Percentiles rank a stretch among this genome's conserved stretches.
Evolutionary conservation across 2,329 filamentous ascomycete genomes (phyloP).

Genomic region (Microsporum canis): DNA sequence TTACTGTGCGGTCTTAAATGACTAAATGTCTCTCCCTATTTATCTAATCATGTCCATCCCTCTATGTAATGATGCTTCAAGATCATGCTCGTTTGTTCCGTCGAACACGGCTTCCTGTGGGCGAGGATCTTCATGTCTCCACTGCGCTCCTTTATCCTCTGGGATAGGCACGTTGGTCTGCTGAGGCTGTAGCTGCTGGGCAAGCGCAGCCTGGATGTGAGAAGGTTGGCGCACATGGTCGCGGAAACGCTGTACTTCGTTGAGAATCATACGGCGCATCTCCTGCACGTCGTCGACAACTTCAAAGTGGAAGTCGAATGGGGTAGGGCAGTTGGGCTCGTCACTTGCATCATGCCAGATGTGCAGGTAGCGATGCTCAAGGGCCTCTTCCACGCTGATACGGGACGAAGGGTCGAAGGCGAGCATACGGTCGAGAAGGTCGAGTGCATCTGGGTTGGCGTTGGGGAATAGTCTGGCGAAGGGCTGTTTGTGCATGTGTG

Average conservation of each 20-base stretch:
- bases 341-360: conserved; percentile 98
- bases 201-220: conserved; percentile 29
- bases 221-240: conserved; percentile 44
- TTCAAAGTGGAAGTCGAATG: conserved; percentile 98
- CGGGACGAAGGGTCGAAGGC: conserved; percentile 90
- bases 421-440: conserved; percentile 92
- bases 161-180: conserved; percentile 50
- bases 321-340: conserved; percentile 83
- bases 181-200: conserved; percentile 32
- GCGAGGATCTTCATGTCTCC: conserved; percentile 50
- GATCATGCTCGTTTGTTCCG: conserved; percentile 35
- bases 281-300: conserved; percentile 89
- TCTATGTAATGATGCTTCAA: conserved; percentile 43
- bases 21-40: background rate
- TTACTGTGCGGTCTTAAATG: background rate
- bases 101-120: conserved; percentile 44
- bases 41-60: conserved; percentile 42
- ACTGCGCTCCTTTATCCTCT: conserved; percentile 44
- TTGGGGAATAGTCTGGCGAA: conserved; percentile 84
- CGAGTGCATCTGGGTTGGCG: conserved; percentile 90
- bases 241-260: conserved; percentile 86
- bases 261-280: conserved; percentile 94
- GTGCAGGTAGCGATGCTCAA: conserved; percentile 90
- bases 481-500: conserved; percentile 84
- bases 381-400: conserved; percentile 85